A percentile compares a stretch with the other conserved stretches of the same genome.
These are phyloP conservation scores for Pseudogymnoascus sp. DNA, from an alignment of 2,329 filamentous ascomycete genomes.

Conservation along the genomic window DNA sequence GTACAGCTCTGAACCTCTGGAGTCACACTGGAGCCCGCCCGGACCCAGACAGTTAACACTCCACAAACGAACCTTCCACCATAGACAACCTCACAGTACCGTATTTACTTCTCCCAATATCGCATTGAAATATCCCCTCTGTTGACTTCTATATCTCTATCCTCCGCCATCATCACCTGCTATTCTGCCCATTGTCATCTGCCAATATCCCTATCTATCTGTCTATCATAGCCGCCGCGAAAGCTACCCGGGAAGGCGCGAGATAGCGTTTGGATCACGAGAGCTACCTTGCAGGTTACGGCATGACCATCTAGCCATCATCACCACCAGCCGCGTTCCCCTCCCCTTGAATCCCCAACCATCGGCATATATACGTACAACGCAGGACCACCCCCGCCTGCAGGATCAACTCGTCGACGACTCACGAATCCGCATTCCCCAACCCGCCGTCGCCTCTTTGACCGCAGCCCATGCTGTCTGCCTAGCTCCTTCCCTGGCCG, in stretches of 20 bases:
- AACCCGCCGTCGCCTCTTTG: not conserved
- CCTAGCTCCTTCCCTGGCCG: constrained; percentile 4
- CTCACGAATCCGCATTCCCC: not conserved
- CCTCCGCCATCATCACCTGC: not conserved
- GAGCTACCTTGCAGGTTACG: constrained; percentile 8
- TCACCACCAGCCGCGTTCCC: not conserved
- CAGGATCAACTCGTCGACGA: not conserved
- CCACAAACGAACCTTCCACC: not conserved
- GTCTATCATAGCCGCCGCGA: not conserved
- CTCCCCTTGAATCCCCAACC: not conserved
- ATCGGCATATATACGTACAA: constrained; percentile 2
- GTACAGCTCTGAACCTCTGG: not conserved
- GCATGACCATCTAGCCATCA: constrained; percentile 2
- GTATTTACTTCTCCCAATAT: not conserved
- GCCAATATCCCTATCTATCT: not conserved
- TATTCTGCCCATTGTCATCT: not conserved
- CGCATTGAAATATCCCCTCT: not conserved
- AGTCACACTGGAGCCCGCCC: not conserved
- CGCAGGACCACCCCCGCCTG: not conserved
- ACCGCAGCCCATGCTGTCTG: constrained; percentile 4
- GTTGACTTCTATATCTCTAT: not conserved
- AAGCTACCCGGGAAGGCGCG: constrained; percentile 3
- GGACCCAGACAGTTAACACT: not conserved
- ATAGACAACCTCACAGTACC: not conserved
- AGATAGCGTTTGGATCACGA: constrained; percentile 7